Conservation (phyloP, 2,329 filamentous ascomycete genomes). For the Sporothrix globosa region DNA sequence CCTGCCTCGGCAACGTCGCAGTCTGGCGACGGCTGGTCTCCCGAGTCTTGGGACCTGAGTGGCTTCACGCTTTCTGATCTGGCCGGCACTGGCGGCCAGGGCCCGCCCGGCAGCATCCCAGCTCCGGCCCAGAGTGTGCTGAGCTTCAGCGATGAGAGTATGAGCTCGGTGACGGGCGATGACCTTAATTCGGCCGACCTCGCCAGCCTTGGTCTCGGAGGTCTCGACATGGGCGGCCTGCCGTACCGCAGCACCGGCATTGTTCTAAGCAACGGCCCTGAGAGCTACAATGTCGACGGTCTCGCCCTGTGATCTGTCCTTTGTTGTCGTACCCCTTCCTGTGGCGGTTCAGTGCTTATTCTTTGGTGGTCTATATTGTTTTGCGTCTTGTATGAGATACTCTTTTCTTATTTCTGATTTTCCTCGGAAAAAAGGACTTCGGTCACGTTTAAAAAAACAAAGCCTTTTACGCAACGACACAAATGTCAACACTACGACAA, state of each 20-base stretch:
- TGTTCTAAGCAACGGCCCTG: constrained; percentile 34
- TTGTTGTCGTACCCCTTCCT: constrained; percentile 36
- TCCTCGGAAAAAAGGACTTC: constrained; percentile 8
- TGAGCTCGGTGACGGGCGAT: constrained; percentile 56
- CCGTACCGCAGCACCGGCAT: constrained; percentile 43
- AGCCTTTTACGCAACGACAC: neutral
- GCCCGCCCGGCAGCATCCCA: constrained; percentile 41
- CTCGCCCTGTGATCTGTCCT: constrained; percentile 40
- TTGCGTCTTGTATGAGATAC: neutral
- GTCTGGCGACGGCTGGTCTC: constrained; percentile 54
- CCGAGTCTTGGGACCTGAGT: constrained; percentile 60
- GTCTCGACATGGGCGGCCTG: constrained; percentile 48
- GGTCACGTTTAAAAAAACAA: neutral
- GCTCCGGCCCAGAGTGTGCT: constrained; percentile 57
- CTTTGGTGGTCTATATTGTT: neutral
- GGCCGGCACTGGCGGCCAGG: constrained; percentile 27
- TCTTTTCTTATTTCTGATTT: constrained; percentile 7
- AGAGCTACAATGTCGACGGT: constrained; percentile 46
- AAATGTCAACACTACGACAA: neutral
- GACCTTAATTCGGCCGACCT: constrained; percentile 54
- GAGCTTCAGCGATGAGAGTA: constrained; percentile 61
- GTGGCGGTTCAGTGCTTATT: neutral
- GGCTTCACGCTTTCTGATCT: constrained; percentile 57
- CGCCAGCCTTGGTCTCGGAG: constrained; percentile 46
- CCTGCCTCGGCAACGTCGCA: constrained; percentile 47